phyloP scores from a whole-genome alignment of 1,139 yeast genomes.

The Geotrichum restrictum region DNA sequence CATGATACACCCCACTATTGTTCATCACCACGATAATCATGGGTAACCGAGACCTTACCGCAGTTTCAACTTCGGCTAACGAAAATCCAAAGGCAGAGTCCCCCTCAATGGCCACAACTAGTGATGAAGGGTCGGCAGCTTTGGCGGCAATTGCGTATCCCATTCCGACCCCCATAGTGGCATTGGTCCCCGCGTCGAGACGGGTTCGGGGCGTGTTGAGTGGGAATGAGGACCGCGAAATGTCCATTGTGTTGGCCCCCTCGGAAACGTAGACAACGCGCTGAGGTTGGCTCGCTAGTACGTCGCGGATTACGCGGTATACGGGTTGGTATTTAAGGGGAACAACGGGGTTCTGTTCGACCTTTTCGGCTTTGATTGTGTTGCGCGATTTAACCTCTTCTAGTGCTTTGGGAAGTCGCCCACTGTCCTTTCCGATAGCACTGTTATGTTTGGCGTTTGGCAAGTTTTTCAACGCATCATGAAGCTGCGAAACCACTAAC shows the following conservation, averaged over 20 bases:
- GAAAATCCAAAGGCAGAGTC: slow-evolving; percentile 72
- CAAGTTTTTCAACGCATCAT: slow-evolving; percentile 29
- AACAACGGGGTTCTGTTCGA: slow-evolving; percentile 33
- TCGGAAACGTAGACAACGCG: slow-evolving; percentile 49
- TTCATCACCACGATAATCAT: slow-evolving; percentile 59
- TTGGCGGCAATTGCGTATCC: slow-evolving; percentile 65
- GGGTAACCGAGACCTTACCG: slow-evolving; percentile 51
- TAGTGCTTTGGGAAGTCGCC: slow-evolving; percentile 36
- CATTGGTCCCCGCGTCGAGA: slow-evolving; percentile 66
- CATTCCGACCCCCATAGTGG: slow-evolving; percentile 67
- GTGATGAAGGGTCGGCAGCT: slow-evolving; percentile 43
- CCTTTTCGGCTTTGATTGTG: slow-evolving; percentile 36
- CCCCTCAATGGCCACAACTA: slow-evolving; percentile 59
- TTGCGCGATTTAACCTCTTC: slow-evolving; percentile 40
- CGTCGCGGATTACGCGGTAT: slow-evolving; percentile 47
- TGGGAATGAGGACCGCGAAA: slow-evolving; percentile 57
- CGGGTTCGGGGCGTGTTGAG: slow-evolving; percentile 50
- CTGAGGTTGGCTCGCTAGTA: slow-evolving; percentile 34
- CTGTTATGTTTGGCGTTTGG: slow-evolving; percentile 1
- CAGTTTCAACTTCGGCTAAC: slow-evolving; percentile 62
- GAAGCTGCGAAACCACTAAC: slow-evolving; percentile 42
- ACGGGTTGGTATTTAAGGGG: slow-evolving; percentile 52
- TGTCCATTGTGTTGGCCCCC: slow-evolving; percentile 71
- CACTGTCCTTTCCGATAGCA: slow-evolving; percentile 18
- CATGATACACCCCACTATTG: slow-evolving; percentile 65